Percentiles rank a stretch among this genome's conserved stretches.
Evolutionary conservation across 306 rosid genomes (phyloP).

Genomic region (Carpinus viminea): DNA sequence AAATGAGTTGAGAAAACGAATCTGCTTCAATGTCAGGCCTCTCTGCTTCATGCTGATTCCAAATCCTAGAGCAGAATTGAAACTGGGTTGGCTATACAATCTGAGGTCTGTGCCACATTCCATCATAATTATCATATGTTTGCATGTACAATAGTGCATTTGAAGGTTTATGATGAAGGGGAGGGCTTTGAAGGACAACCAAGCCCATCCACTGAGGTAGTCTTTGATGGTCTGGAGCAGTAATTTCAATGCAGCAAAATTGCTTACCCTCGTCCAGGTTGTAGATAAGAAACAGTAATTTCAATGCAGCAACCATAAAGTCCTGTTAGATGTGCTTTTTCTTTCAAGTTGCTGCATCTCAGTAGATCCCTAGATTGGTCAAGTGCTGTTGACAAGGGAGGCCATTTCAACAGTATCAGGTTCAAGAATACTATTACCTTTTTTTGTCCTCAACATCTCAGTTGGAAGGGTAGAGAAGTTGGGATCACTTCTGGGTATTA

Average conservation of each 20-base stretch:
- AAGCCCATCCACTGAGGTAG: background rate
- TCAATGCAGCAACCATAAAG: background rate
- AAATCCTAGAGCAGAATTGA: background rate
- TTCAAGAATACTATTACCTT: background rate
- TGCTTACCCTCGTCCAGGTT: background rate
- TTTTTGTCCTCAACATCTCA: background rate
- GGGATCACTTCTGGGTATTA: slow-evolving; percentile 2
- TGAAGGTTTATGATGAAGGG: background rate
- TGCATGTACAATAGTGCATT: background rate
- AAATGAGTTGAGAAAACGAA: background rate
- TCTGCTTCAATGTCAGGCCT: background rate
- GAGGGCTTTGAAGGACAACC: background rate
- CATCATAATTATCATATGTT: background rate
- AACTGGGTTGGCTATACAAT: background rate
- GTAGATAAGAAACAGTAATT: background rate
- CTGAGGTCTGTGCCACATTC: background rate
- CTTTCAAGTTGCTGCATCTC: background rate
- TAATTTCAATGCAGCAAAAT: too few relatives aligned
- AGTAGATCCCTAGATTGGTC: background rate
- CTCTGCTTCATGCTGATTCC: background rate
- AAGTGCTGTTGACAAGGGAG: background rate
- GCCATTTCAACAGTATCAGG: background rate
- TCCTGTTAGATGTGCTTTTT: background rate
- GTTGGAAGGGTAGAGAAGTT: background rate
- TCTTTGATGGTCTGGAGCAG: background rate